Evolutionary conservation across 1,284 basidiomycete genomes (phyloP).

Genomic region (Vanrija humicola): DNA sequence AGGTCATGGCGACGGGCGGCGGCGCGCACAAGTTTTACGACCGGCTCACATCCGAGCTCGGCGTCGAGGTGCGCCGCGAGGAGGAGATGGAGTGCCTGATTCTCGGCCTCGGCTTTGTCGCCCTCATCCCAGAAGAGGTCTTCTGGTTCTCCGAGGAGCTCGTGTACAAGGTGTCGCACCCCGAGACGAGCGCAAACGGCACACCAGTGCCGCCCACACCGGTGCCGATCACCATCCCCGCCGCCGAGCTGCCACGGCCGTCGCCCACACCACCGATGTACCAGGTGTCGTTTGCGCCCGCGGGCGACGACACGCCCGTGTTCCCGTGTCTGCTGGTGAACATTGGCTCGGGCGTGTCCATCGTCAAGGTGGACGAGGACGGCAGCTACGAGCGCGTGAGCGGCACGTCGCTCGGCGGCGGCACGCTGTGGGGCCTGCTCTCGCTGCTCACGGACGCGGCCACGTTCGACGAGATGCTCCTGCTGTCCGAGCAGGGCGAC

Average conservation of each 20-base stretch:
- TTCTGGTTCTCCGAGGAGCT: slow-evolving; percentile 99
- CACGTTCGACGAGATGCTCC: slow-evolving; percentile 93
- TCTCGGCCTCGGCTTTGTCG: slow-evolving; percentile 91
- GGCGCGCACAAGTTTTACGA: slow-evolving; percentile 94
- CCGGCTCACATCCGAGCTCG: slow-evolving; percentile 68
- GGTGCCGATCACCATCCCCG: slow-evolving; percentile 21
- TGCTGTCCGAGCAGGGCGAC: slow-evolving; percentile 87
- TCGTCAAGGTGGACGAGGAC: slow-evolving; percentile 95
- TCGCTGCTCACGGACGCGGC: slow-evolving; percentile 92
- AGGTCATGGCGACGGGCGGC: slow-evolving; percentile 97
- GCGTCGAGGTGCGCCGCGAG: slow-evolving; percentile 80
- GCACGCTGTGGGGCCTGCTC: slow-evolving; percentile 96
- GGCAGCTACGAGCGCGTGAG: slow-evolving; percentile 94
- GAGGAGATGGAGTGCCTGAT: slow-evolving; percentile 99
- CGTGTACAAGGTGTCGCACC: slow-evolving; percentile 77
- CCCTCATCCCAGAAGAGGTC: slow-evolving; percentile 93
- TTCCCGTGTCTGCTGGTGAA: slow-evolving; percentile 96
- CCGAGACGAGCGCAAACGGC: slow-evolving; percentile 24
- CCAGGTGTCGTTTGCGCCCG: slow-evolving; percentile 73
- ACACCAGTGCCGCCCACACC: too few relatives aligned
- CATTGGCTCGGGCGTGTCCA: slow-evolving; percentile 95
- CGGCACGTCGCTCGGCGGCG: slow-evolving; percentile 96
- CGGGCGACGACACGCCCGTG: slow-evolving; percentile 62
- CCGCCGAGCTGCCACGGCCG: slow-evolving; percentile 69
- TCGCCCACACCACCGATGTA: slow-evolving; percentile 88